phyloP scores from a whole-genome alignment of 2,329 filamentous ascomycete species.

The Xylariaceae sp. region DNA sequence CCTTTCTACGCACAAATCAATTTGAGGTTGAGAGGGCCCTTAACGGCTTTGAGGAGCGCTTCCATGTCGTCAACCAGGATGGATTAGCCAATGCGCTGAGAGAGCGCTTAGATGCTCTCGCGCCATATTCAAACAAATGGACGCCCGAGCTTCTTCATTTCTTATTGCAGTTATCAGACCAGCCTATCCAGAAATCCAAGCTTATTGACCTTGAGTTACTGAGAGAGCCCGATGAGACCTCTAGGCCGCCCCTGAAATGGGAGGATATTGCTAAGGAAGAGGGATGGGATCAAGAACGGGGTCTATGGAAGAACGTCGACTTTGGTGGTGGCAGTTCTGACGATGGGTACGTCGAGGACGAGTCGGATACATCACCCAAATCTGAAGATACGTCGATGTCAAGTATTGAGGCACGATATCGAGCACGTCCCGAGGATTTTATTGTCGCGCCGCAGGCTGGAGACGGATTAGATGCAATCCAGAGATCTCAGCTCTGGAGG shows the following conservation, averaged over 20 bases:
- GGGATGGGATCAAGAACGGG: slow-evolving; percentile 67
- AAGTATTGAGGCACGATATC: slow-evolving; percentile 34
- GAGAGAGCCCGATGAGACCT: slow-evolving; percentile 46
- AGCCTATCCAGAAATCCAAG: slow-evolving; percentile 71
- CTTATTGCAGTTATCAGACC: slow-evolving; percentile 78
- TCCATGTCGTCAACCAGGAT: slow-evolving; percentile 78
- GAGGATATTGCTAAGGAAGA: slow-evolving; percentile 77
- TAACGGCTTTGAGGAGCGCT: slow-evolving; percentile 81
- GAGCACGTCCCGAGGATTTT: slow-evolving; percentile 38
- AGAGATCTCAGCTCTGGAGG: slow-evolving; percentile 53
- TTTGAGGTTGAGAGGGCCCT: slow-evolving; percentile 70
- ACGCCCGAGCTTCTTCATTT: slow-evolving; percentile 80
- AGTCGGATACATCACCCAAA: slow-evolving; percentile 38
- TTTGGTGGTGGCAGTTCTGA: slow-evolving; percentile 67
- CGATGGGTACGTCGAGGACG: slow-evolving; percentile 51
- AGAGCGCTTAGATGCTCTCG: slow-evolving; percentile 61
- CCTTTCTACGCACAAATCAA: slow-evolving; percentile 70
- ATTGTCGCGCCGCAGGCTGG: slow-evolving; percentile 41
- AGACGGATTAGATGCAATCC: slow-evolving; percentile 41
- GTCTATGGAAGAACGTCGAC: slow-evolving; percentile 72
- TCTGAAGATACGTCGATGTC: slow-evolving; percentile 44
- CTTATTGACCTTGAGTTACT: slow-evolving; percentile 65
- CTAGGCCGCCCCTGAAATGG: slow-evolving; percentile 67
- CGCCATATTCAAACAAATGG: slow-evolving; percentile 59
- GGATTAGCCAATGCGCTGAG: slow-evolving; percentile 72